Conservation (phyloP, 1,284 basidiomycete species). For the Peniophora sp. region DNA sequence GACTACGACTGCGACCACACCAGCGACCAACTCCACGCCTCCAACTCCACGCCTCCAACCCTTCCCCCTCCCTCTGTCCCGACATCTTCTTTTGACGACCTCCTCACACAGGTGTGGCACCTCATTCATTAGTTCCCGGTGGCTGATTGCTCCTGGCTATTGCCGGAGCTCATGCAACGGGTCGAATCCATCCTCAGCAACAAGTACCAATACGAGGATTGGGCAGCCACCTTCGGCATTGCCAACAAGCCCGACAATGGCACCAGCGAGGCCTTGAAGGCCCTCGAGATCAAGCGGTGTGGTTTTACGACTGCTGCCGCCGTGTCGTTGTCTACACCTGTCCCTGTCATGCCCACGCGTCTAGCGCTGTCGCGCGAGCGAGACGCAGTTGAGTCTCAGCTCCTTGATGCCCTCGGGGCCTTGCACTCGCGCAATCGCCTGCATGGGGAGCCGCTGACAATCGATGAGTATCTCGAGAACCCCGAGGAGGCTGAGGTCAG, state of each 20-base stretch:
- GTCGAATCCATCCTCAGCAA: not conserved
- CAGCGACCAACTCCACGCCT: too few relatives aligned
- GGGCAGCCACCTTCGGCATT: too few relatives aligned
- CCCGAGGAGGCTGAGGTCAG: not conserved
- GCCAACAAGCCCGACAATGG: too few relatives aligned
- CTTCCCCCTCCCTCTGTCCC: not conserved
- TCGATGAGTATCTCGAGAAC: not conserved
- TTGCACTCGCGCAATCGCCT: not conserved
- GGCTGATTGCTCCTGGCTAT: too few relatives aligned
- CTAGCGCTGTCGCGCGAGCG: not conserved
- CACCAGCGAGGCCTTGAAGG: too few relatives aligned
- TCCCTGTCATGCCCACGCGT: not conserved
- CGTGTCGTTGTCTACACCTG: not conserved
- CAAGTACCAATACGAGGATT: too few relatives aligned
- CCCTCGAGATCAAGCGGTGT: not conserved
- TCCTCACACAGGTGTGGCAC: too few relatives aligned
- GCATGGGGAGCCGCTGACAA: not conserved
- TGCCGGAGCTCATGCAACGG: not conserved
- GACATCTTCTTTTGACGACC: not conserved
- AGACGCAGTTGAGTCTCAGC: not conserved
- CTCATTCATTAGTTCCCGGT: not conserved
- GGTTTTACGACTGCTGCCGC: not conserved
- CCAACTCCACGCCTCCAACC: not conserved
- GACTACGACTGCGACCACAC: not conserved
- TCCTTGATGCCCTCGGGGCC: not conserved